phyloP scores from a whole-genome alignment of 2,329 filamentous ascomycete genomes.

The Venturia pyrina region DNA sequence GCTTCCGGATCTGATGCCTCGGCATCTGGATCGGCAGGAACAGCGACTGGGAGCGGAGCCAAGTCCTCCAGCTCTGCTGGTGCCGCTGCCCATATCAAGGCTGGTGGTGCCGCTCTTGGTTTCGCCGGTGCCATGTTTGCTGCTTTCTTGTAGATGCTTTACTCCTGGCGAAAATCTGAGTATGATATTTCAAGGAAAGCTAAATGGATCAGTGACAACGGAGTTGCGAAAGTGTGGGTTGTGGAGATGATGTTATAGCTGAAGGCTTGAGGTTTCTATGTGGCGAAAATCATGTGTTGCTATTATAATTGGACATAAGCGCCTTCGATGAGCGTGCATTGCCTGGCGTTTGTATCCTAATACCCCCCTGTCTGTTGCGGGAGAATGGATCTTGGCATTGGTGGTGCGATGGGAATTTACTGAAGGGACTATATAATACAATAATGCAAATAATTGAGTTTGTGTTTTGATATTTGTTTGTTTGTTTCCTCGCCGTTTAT shows the following conservation, averaged over 20 bases:
- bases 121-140: slow-evolving; percentile 28
- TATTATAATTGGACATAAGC: not conserved
- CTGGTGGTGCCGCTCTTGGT: slow-evolving; percentile 24
- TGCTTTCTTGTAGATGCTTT: slow-evolving; percentile 25
- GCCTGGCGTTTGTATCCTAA: not conserved
- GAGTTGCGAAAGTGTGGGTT: not conserved
- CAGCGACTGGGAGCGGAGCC: not conserved
- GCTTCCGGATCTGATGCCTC: slow-evolving; percentile 11
- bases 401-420: not conserved
- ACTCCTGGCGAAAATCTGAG: not conserved
- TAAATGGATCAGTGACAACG: not conserved
- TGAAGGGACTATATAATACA: not conserved
- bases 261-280: no score
- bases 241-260: no score
- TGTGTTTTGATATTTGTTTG: not conserved
- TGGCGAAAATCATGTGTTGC: not conserved
- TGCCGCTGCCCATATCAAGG: slow-evolving; percentile 20
- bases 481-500: not conserved
- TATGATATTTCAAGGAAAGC: not conserved
- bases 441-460: not conserved
- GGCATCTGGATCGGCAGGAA: not conserved
- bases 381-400: not conserved
- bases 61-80: slow-evolving; percentile 7
- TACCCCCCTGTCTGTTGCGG: not conserved
- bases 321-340: not conserved